A percentile compares a stretch with the other conserved stretches of the same genome.
These are phyloP conservation scores for Monosporascus sp. DNA, from an alignment of 2,329 filamentous ascomycete species.

Conservation along the genomic window DNA sequence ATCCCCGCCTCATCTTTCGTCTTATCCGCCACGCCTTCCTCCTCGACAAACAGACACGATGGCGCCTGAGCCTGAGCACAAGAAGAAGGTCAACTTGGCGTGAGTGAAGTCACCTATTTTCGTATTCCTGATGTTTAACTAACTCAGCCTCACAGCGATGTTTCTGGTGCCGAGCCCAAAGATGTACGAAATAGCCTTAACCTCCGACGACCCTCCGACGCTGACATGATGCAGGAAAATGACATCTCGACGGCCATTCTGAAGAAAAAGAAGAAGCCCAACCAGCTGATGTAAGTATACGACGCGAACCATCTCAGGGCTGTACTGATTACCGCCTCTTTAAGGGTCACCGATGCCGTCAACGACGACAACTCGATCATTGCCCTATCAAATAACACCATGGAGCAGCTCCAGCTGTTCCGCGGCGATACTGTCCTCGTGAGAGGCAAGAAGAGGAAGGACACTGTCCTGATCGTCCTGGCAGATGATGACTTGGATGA, in stretches of 20 bases:
- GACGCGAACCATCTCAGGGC: neutral
- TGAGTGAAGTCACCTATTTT: slow-evolving; percentile 40
- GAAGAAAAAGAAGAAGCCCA: slow-evolving; percentile 99
- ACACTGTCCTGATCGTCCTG: slow-evolving; percentile 95
- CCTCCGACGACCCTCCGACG: slow-evolving; percentile 12
- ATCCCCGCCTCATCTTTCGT: slow-evolving; percentile 1
- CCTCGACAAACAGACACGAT: slow-evolving; percentile 46
- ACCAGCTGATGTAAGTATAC: slow-evolving; percentile 76
- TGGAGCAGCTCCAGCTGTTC: slow-evolving; percentile 98
- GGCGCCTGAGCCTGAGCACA: slow-evolving; percentile 67
- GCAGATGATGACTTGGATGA: slow-evolving; percentile 98
- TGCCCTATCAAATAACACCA: slow-evolving; percentile 94
- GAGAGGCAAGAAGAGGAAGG: slow-evolving; percentile 99
- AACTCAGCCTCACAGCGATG: slow-evolving; percentile 57
- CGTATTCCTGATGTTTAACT: slow-evolving; percentile 23
- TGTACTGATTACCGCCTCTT: slow-evolving; percentile 12
- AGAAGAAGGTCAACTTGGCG: slow-evolving; percentile 81
- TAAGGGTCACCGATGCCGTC: slow-evolving; percentile 91
- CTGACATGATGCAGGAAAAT: slow-evolving; percentile 57
- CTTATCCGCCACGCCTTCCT: slow-evolving; percentile 5
- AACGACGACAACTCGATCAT: slow-evolving; percentile 99
- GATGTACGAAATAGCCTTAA: slow-evolving; percentile 52
- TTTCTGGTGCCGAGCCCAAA: slow-evolving; percentile 83
- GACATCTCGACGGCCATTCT: slow-evolving; percentile 93
- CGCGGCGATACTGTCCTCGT: slow-evolving; percentile 96